phyloP scores from a whole-genome alignment of 2,329 filamentous ascomycete genomes.

The Laburnicola sp. region DNA sequence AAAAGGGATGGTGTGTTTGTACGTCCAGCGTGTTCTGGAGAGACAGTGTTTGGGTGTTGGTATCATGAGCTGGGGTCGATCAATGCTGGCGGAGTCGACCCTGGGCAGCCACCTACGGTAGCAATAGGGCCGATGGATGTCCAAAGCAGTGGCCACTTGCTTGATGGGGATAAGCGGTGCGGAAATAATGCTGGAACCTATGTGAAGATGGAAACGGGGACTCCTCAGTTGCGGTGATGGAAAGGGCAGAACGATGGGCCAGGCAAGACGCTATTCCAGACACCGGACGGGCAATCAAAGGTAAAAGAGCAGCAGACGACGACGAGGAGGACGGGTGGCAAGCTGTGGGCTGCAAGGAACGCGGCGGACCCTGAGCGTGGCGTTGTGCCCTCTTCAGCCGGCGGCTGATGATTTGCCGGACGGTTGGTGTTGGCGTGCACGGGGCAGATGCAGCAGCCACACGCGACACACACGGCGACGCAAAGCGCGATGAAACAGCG shows the following conservation, averaged over 20 bases:
- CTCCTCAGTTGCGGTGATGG: constrained; percentile 1
- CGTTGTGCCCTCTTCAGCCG: constrained; percentile 27
- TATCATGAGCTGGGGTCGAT: constrained; percentile 31
- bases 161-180: constrained; percentile 35
- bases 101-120: constrained; percentile 17
- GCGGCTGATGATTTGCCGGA: constrained; percentile 35
- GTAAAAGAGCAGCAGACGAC: constrained; percentile 19
- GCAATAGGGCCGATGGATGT: constrained; percentile 31
- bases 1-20: constrained; percentile 7
- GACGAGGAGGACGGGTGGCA: constrained; percentile 21
- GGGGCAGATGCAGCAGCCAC: constrained; percentile 34
- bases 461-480: constrained; percentile 16
- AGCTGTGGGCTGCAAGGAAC: constrained; percentile 29
- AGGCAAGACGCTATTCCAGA: constrained; percentile 16
- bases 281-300: constrained; percentile 29
- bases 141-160: constrained; percentile 29
- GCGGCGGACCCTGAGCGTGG: constrained; percentile 39
- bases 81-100: constrained; percentile 18
- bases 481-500: background rate
- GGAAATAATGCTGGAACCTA: constrained; percentile 40
- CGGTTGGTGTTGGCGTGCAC: constrained; percentile 28
- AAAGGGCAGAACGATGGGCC: constrained; percentile 16
- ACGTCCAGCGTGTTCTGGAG: constrained; percentile 22
- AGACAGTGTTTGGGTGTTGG: constrained; percentile 22
- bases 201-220: constrained; percentile 38